These are phyloP conservation scores for Wickerhamomyces sp. DNA, from an alignment of 1,139 yeast genomes.

Conservation along the genomic window DNA sequence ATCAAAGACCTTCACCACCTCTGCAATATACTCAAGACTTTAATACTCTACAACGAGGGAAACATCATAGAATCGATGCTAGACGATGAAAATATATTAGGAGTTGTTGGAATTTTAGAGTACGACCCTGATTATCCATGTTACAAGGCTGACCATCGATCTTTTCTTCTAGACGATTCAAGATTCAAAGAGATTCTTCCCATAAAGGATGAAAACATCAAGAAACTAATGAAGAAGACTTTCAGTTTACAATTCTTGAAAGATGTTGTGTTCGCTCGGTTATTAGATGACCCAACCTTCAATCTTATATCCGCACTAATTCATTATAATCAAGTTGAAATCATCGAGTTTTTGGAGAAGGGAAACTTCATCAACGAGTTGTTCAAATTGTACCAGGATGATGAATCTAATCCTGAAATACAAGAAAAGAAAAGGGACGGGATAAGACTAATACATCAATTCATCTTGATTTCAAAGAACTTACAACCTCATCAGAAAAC, in stretches of 20 bases:
- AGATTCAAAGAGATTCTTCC: constrained; percentile 73
- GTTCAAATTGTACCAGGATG: constrained; percentile 49
- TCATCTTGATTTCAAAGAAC: constrained; percentile 68
- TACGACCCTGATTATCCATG: constrained; percentile 85
- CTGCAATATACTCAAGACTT: constrained; percentile 67
- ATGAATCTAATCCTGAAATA: constrained; percentile 7
- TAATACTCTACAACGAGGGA: constrained; percentile 69
- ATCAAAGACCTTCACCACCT: constrained; percentile 55
- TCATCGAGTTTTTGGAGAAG: constrained; percentile 62
- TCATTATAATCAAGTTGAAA: constrained; percentile 63
- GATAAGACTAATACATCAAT: constrained; percentile 74
- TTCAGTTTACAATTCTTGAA: constrained; percentile 75
- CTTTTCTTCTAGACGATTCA: constrained; percentile 51
- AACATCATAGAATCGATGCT: constrained; percentile 62
- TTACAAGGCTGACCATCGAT: constrained; percentile 75
- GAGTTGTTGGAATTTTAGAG: constrained; percentile 79
- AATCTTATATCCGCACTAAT: constrained; percentile 62
- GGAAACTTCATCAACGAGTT: constrained; percentile 46
- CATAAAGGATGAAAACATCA: constrained; percentile 44
- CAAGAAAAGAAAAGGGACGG: constrained; percentile 56
- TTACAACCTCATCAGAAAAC: constrained; percentile 62
- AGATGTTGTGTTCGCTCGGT: constrained; percentile 79
- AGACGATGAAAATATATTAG: constrained; percentile 55
- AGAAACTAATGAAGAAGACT: constrained; percentile 62
- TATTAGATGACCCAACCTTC: constrained; percentile 76